These are phyloP conservation scores for Solanum piurae DNA, from an alignment of 257 asterid genomes.

Conservation along the genomic window DNA sequence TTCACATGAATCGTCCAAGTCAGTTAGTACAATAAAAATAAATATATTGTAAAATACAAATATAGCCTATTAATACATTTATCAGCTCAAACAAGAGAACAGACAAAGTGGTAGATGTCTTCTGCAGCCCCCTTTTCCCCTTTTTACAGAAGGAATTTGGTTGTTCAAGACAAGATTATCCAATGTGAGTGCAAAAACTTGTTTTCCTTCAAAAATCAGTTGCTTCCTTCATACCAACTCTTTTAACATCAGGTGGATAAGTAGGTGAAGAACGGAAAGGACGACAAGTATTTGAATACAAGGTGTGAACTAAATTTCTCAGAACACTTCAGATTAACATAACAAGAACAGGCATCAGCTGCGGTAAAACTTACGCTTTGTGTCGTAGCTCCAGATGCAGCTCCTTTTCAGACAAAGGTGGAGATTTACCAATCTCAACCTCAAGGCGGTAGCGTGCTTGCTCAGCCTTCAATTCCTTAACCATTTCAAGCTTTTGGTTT, in stretches of 20 bases:
- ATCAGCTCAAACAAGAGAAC: neutral
- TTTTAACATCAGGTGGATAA: neutral
- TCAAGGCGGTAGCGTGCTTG: slow-evolving; percentile 86
- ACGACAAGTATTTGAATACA: neutral
- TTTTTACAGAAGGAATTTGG: neutral
- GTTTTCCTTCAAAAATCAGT: neutral
- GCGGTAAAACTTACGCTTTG: slow-evolving; percentile 58
- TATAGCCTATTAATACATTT: neutral
- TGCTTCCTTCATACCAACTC: neutral
- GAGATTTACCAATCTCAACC: slow-evolving; percentile 96
- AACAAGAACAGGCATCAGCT: neutral
- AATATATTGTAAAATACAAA: neutral
- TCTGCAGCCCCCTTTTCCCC: neutral
- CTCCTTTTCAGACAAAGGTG: slow-evolving; percentile 85
- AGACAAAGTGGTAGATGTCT: neutral
- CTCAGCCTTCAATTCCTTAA: slow-evolving; percentile 61
- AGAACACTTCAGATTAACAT: neutral
- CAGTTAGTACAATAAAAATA: neutral
- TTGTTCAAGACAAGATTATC: neutral
- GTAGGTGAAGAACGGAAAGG: neutral
- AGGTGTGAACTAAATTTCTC: neutral
- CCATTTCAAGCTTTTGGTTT: slow-evolving; percentile 77
- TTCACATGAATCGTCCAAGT: neutral
- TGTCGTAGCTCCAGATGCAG: slow-evolving; percentile 64
- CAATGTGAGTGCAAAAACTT: neutral